A percentile compares a stretch with the other conserved stretches of the same genome.
Evolutionary conservation across 1,284 basidiomycete species (phyloP).

Genomic region (Melampsora abietis-canadensis): DNA sequence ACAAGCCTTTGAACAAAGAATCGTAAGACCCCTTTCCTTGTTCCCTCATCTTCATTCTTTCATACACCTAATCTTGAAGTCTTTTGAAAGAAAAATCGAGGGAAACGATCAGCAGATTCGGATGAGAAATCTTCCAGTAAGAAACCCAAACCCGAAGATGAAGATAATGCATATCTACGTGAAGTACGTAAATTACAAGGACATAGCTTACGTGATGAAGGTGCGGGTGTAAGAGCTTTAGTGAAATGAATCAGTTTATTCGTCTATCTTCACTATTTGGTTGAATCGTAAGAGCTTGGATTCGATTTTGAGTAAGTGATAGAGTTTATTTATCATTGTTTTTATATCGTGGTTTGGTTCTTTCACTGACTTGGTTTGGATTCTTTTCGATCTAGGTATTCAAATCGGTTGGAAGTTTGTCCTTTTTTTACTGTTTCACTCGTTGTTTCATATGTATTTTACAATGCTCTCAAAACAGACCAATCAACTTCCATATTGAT

Average conservation of each 20-base stretch:
- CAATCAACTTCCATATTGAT: no score
- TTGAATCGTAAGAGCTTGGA: no score
- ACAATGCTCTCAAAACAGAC: no score
- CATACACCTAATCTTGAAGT: not conserved
- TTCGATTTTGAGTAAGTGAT: no score
- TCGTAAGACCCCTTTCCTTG: slow-evolving; percentile 1
- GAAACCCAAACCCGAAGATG: slow-evolving; percentile 35
- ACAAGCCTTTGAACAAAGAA: slow-evolving; percentile 36
- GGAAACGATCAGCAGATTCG: slow-evolving; percentile 29
- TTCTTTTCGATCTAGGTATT: no score
- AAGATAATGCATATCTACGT: slow-evolving; percentile 38
- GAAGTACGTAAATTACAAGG: slow-evolving; percentile 41
- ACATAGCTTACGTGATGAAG: slow-evolving; percentile 40
- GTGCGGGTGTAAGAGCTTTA: slow-evolving; percentile 32
- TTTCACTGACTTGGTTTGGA: no score
- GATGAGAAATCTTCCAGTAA: slow-evolving; percentile 16
- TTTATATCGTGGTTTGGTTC: no score
- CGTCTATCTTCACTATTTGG: no score
- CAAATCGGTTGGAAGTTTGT: no score
- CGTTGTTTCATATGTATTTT: no score
- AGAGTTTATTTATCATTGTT: no score
- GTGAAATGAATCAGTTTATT: slow-evolving; percentile 19
- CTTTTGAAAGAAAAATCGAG: slow-evolving; percentile 28
- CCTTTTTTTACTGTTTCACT: no score
- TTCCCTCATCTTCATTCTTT: not conserved